Evolutionary conservation across 495 filamentous ascomycete species (phyloP).

Genomic region (Parmelia sp.): DNA sequence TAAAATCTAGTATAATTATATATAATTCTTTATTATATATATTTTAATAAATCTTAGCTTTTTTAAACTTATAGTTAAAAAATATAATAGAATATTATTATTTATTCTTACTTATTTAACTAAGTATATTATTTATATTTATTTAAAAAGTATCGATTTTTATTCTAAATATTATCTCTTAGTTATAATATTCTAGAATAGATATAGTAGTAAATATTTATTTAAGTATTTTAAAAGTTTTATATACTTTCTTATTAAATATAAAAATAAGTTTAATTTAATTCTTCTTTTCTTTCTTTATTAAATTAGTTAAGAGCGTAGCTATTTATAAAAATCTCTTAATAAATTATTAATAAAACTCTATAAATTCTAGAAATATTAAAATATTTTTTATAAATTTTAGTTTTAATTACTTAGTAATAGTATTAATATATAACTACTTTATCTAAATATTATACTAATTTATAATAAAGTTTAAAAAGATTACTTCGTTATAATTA

Average conservation of each 20-base stretch:
- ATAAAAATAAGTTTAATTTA: no score
- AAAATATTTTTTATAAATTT: not conserved
- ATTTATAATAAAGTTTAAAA: no score
- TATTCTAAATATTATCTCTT: not conserved
- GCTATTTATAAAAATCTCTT: no score
- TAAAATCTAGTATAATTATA: not conserved
- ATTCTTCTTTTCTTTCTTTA: no score
- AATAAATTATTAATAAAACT: not conserved
- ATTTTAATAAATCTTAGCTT: not conserved
- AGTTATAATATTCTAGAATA: not conserved
- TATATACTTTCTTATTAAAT: no score
- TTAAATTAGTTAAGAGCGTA: no score
- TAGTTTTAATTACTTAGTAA: not conserved
- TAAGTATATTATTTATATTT: not conserved
- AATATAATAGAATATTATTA: not conserved
- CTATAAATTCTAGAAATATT: not conserved
- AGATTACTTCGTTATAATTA: no score
- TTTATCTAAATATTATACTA: not conserved
- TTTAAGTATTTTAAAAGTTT: no score
- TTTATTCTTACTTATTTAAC: no score
- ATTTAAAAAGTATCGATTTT: not conserved
- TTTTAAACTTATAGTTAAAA: not conserved
- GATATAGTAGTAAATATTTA: not conserved
- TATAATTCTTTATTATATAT: not conserved
- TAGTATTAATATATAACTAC: not conserved